Percentiles rank a stretch among this genome's conserved stretches.
Evolutionary conservation across 2,329 filamentous ascomycete species (phyloP).

Genomic region (Aspergillus latus): DNA sequence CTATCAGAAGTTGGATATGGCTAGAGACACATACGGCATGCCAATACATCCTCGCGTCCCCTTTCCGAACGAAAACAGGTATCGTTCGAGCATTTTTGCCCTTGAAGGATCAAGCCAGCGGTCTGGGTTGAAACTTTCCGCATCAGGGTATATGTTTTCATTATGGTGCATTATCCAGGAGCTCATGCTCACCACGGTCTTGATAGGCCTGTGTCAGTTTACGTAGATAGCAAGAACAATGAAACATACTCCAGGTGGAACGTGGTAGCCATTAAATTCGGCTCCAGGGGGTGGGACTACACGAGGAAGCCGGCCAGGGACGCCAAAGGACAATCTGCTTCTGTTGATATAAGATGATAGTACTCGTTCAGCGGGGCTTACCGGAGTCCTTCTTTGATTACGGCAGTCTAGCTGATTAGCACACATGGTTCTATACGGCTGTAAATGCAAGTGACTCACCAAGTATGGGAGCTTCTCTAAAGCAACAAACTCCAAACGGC

Average conservation of each 20-base stretch:
- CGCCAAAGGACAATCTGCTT: constrained; percentile 32
- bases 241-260: constrained; percentile 31
- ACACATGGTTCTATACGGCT: not conserved
- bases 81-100: constrained; percentile 26
- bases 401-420: constrained; percentile 26
- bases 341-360: not conserved
- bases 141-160: constrained; percentile 32
- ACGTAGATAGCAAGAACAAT: not conserved
- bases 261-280: constrained; percentile 32
- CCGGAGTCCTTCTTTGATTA: constrained; percentile 41
- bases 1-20: not conserved
- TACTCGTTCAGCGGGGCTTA: constrained; percentile 12
- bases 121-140: constrained; percentile 36
- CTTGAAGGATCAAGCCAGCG: constrained; percentile 33
- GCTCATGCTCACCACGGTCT: constrained; percentile 35
- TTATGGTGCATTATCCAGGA: constrained; percentile 36
- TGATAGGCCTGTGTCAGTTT: not conserved
- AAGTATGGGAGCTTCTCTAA: constrained; percentile 40
- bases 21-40: constrained; percentile 26
- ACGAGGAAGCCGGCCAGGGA: constrained; percentile 34
- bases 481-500: constrained; percentile 25
- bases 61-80: constrained; percentile 41
- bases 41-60: constrained; percentile 37
- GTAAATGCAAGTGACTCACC: constrained; percentile 16
- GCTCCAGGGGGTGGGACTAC: constrained; percentile 33